phyloP scores from a whole-genome alignment of 352 stramenopile species.

The Globisporangium apiculatum region DNA sequence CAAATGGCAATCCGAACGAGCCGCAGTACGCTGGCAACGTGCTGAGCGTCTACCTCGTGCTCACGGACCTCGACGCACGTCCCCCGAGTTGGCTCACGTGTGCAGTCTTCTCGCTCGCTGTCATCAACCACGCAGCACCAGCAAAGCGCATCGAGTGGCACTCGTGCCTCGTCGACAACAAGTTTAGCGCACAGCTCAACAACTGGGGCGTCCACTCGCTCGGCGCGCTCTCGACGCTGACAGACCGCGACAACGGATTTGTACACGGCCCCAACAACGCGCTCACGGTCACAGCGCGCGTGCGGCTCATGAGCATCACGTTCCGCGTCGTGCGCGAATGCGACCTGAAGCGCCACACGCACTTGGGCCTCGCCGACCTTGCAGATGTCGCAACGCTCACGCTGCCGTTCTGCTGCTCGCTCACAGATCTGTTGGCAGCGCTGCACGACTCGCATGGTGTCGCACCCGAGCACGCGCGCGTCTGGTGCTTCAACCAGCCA shows the following conservation, averaged over 20 bases:
- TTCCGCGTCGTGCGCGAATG: conserved; percentile 63
- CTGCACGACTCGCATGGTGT: conserved; percentile 27
- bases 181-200: conserved; percentile 66
- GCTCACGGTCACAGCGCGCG: conserved; percentile 56
- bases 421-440: conserved; percentile 41
- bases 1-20: conserved; percentile 76
- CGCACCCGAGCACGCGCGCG: conserved; percentile 19
- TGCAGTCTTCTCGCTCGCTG: conserved; percentile 65
- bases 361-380: conserved; percentile 55
- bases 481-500: conserved; percentile 80
- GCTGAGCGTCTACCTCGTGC: conserved; percentile 75
- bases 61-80: conserved; percentile 57
- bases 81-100: conserved; percentile 65
- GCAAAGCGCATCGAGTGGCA: conserved; percentile 64
- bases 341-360: conserved; percentile 38
- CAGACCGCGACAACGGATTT: conserved; percentile 46
- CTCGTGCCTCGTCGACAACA: conserved; percentile 77
- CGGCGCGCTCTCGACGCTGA: conserved; percentile 43
- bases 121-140: conserved; percentile 41
- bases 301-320: conserved; percentile 75
- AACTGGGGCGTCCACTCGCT: conserved; percentile 82
- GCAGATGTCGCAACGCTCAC: conserved; percentile 34
- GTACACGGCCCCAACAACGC: conserved; percentile 23
- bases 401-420: conserved; percentile 61
- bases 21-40: conserved; percentile 53